Evolutionary conservation across 2,329 filamentous ascomycete genomes (phyloP).

Genomic region (Apiospora koreana): DNA sequence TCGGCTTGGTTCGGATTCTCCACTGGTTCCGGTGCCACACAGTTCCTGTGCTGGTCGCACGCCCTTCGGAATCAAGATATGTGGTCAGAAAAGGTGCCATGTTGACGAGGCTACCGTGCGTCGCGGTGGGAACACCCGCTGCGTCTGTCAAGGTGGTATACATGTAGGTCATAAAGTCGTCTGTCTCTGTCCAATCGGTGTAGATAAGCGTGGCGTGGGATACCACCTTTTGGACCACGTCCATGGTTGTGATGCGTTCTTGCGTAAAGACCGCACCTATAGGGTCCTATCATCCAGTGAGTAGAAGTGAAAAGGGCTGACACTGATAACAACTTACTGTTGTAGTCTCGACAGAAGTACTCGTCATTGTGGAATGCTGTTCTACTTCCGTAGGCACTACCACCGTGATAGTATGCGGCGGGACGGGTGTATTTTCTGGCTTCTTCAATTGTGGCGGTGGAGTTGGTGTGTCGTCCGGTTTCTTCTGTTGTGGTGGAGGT

Average conservation of each 20-base stretch:
- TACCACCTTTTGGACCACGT: slow-evolving; percentile 1
- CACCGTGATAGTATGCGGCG: not conserved
- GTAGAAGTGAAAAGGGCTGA: not conserved
- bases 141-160: not conserved
- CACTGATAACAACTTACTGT: not conserved
- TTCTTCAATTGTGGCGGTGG: not conserved
- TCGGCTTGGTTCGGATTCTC: not conserved
- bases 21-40: not conserved
- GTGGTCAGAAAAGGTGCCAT: not conserved
- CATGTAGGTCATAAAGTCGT: not conserved
- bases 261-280: slow-evolving; percentile 1
- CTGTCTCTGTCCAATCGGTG: not conserved
- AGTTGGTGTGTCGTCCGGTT: not conserved
- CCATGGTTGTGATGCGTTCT: not conserved
- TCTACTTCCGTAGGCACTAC: not conserved
- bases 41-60: not conserved
- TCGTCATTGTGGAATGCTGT: not conserved
- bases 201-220: not conserved
- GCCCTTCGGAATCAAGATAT: not conserved
- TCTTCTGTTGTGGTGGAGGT: not conserved
- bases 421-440: not conserved
- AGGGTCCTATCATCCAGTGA: not conserved
- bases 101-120: not conserved
- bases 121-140: not conserved
- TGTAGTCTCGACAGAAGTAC: not conserved